phyloP scores from a whole-genome alignment of 2,329 filamentous ascomycete species.

The Fusarium haematococcum region DNA sequence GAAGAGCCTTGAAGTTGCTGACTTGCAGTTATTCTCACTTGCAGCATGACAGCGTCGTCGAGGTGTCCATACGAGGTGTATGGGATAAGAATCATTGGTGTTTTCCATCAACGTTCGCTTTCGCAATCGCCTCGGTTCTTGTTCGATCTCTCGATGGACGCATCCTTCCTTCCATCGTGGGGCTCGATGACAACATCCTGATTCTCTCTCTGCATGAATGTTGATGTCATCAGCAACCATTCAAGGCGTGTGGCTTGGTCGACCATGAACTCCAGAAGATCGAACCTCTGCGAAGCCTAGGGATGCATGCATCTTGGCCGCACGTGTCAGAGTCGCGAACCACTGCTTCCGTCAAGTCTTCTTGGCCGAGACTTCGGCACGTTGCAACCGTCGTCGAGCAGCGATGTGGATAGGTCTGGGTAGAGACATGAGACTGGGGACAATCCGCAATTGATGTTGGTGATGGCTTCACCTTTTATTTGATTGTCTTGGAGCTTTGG shows the following conservation, averaged over 20 bases:
- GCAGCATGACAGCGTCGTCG: slow-evolving; percentile 9
- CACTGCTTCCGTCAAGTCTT: not conserved
- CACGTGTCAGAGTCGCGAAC: not conserved
- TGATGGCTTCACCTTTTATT: slow-evolving; percentile 5
- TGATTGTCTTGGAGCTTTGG: not conserved
- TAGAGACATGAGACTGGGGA: not conserved
- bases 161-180: not conserved
- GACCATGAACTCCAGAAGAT: not conserved
- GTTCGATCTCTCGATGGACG: slow-evolving; percentile 10
- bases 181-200: slow-evolving; percentile 4
- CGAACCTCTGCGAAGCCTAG: not conserved
- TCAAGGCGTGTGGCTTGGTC: not conserved
- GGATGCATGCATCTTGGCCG: not conserved
- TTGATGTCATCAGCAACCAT: slow-evolving; percentile 18
- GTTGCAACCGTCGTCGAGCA: not conserved
- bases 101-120: not conserved
- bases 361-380: not conserved
- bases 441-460: not conserved
- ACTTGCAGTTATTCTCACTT: slow-evolving; percentile 17
- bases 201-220: slow-evolving; percentile 11
- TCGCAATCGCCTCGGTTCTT: not conserved
- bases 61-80: not conserved
- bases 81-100: not conserved
- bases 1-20: not conserved
- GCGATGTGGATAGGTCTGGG: not conserved